Conservation (phyloP, 306 rosid genomes). For the Calophaca sinica region DNA sequence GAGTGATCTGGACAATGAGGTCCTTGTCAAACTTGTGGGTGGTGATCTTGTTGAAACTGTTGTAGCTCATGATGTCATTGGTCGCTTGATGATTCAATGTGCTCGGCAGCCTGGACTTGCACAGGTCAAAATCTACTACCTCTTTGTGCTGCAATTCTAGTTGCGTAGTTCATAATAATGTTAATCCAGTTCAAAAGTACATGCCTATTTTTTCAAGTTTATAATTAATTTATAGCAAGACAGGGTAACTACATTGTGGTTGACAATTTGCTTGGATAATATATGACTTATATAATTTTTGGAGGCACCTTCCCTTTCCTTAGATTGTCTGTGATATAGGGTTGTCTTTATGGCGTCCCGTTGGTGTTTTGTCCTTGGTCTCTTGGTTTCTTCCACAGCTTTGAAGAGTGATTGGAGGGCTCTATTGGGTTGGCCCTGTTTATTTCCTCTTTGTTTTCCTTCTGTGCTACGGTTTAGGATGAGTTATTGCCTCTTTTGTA, state of each 20-base stretch:
- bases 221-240: conserved; percentile 10
- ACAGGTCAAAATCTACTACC: conserved; percentile 64
- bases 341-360: conserved; percentile 24
- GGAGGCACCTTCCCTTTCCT: conserved; percentile 6
- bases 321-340: conserved; percentile 1
- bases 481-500: not conserved
- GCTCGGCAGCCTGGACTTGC: conserved; percentile 99
- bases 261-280: conserved; percentile 27
- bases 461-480: conserved; percentile 32
- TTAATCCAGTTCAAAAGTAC: conserved; percentile 22
- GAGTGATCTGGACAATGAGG: conserved; percentile 90
- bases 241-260: conserved; percentile 26
- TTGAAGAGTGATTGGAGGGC: not conserved
- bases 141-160: conserved; percentile 31
- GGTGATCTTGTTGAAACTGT: conserved; percentile 96
- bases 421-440: not conserved
- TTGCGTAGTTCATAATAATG: conserved; percentile 30
- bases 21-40: conserved; percentile 95
- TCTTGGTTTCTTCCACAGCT: not conserved
- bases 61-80: conserved; percentile 96
- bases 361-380: conserved; percentile 28
- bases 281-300: conserved; percentile 6
- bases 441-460: not conserved
- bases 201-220: conserved; percentile 2
- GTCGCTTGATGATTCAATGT: conserved; percentile 97